Evolutionary conservation across 2,329 filamentous ascomycete species (phyloP).

Genomic region (Penicillium expansum): DNA sequence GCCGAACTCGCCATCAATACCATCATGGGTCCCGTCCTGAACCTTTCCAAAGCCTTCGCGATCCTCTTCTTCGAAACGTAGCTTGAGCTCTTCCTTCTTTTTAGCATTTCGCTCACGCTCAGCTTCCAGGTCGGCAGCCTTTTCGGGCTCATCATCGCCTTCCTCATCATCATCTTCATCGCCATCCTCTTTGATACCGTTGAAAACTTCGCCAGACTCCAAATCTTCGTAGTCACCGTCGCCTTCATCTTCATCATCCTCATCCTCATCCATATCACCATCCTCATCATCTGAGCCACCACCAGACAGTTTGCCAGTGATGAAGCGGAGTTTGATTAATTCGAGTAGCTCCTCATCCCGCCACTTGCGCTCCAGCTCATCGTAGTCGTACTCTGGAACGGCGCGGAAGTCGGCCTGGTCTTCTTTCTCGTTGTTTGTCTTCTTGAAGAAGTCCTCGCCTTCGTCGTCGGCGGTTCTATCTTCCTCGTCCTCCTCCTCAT

Average conservation of each 20-base stretch:
- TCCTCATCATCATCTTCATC: slow-evolving; percentile 53
- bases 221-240: slow-evolving; percentile 84
- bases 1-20: slow-evolving; percentile 70
- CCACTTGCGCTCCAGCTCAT: slow-evolving; percentile 81
- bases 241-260: slow-evolving; percentile 64
- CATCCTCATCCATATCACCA: slow-evolving; percentile 48
- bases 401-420: slow-evolving; percentile 67
- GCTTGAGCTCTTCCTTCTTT: slow-evolving; percentile 88
- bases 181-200: slow-evolving; percentile 42
- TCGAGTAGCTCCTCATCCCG: slow-evolving; percentile 74
- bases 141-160: slow-evolving; percentile 46
- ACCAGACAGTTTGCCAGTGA: slow-evolving; percentile 62
- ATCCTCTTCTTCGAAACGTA: slow-evolving; percentile 96
- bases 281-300: slow-evolving; percentile 54
- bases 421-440: slow-evolving; percentile 50
- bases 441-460: slow-evolving; percentile 64
- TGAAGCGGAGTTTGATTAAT: slow-evolving; percentile 70
- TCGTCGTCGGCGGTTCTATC: slow-evolving; percentile 59
- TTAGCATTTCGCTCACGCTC: slow-evolving; percentile 89
- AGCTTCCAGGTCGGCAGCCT: slow-evolving; percentile 63
- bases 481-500: slow-evolving; percentile 56
- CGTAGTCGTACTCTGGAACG: slow-evolving; percentile 76
- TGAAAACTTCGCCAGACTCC: slow-evolving; percentile 65
- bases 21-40: slow-evolving; percentile 75
- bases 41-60: slow-evolving; percentile 85